These are phyloP conservation scores for Leishmania mexicana DNA, from an alignment of 208 protist species.

Conservation along the genomic window DNA sequence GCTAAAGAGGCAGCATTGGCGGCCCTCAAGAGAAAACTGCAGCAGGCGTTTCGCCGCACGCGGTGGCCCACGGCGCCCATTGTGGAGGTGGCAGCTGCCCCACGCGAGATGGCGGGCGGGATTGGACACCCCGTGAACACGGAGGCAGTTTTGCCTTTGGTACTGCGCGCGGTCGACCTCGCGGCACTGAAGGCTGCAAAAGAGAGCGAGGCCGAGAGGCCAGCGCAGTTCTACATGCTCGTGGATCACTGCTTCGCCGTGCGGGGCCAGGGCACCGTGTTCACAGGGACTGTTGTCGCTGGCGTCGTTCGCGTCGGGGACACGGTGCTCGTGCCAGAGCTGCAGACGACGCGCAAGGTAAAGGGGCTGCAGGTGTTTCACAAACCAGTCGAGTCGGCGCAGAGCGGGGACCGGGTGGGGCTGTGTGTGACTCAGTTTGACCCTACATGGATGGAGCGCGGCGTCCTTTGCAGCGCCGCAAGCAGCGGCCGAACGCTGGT, in stretches of 20 bases:
- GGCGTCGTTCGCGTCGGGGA: constrained; percentile 87
- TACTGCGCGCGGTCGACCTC: constrained; percentile 39
- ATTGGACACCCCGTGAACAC: constrained; percentile 34
- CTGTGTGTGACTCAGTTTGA: constrained; percentile 94
- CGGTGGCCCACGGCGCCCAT: constrained; percentile 73
- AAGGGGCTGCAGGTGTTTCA: constrained; percentile 97
- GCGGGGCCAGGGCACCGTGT: constrained; percentile 95
- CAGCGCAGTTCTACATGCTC: constrained; percentile 90
- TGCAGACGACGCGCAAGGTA: constrained; percentile 79
- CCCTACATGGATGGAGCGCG: constrained; percentile 87
- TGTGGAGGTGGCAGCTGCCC: constrained; percentile 71
- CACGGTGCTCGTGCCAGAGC: constrained; percentile 87
- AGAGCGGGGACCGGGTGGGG: constrained; percentile 91
- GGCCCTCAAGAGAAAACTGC: constrained; percentile 52
- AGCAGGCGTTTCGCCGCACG: constrained; percentile 68
- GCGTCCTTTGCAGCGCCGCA: constrained; percentile 65
- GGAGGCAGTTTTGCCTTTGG: constrained; percentile 40
- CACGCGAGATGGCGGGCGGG: constrained; percentile 21
- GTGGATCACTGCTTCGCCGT: constrained; percentile 99
- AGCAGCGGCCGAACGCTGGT: constrained; percentile 11
- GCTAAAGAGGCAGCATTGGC: constrained; percentile 38
- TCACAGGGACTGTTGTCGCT: constrained; percentile 96
- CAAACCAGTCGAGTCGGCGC: constrained; percentile 73
- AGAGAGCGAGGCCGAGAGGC: constrained; percentile 12
- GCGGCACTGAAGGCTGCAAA: constrained; percentile 23